Base-by-base conservation (phyloP, 768 basidiomycete genomes). In the Serpula lacrymans region DNA sequence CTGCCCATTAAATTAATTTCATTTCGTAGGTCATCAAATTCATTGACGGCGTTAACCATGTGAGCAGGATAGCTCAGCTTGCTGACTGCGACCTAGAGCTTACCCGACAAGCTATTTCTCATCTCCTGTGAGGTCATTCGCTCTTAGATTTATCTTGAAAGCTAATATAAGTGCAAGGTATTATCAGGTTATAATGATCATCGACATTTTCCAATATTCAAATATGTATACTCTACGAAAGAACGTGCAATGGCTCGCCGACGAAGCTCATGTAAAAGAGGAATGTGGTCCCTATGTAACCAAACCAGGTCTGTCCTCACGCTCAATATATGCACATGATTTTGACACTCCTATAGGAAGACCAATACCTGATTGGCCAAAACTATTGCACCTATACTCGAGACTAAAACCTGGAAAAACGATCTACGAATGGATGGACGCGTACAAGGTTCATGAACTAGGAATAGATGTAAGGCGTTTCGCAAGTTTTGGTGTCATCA, bases 191-290 rank as follows among this genome's bases (percentile, higher is more conserved):
- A 82, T 96, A 49, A 92, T 98, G 87, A 87, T 83, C 47, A 81
- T 94, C 40, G 96, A 99, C 65, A 90, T 98, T 31, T 99, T 99
- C 60, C 94, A 96, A 60, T 95, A 86, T 60, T 92, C 92, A 12
- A 98, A 98, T 61, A 91, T 95, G 83, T 99, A 99, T 58, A 92
- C 91, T 1, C 71, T 93, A 20, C 79, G 86, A 37, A 88, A 86
- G 51, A 84, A 82, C 46, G 80, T 96, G 17, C 83, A 91, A 51
- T 90, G 86, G 77, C 77, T 96, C 24, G 90, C 87, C 11, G 80
- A 87, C 36, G 90, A 94, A 56, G 63, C 72, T 3, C 85, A 90
- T 54, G 89, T 97, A 34, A 80, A 80, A 42, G 74, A 82, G 11
- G 95, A 99, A 68, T 99, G 95, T 60, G 93, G 89, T 3, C 77